Evolutionary conservation across 1,284 basidiomycete species (phyloP).

Genomic region (Cutaneotrichosporon sp.): DNA sequence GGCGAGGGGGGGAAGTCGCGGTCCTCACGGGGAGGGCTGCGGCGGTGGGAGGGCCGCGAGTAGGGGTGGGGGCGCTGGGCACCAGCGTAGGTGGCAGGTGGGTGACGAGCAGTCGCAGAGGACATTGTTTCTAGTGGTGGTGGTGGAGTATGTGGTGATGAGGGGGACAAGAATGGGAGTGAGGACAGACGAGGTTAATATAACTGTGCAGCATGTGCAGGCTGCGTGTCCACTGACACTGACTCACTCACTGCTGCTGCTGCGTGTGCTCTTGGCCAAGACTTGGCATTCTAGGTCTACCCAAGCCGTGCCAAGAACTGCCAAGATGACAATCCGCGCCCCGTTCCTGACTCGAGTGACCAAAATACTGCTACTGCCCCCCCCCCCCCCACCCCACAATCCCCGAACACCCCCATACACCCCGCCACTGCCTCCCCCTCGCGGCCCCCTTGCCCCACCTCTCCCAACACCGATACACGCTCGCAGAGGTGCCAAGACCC

Average conservation of each 20-base stretch:
- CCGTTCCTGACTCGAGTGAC: background rate
- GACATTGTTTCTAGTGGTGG: background rate
- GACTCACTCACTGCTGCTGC: too few species aligned
- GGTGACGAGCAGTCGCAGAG: background rate
- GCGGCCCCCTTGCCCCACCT: too few species aligned
- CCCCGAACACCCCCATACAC: too few species aligned
- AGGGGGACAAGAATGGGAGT: too few species aligned
- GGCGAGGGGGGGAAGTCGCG: slow-evolving; percentile 40
- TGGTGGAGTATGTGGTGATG: background rate
- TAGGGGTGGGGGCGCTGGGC: background rate
- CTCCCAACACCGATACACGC: too few species aligned
- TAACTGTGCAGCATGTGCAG: too few species aligned
- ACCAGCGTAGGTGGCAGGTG: background rate
- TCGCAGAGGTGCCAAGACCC: too few species aligned
- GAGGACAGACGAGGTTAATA: too few species aligned
- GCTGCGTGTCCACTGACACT: too few species aligned
- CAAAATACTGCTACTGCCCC: slow-evolving; percentile 1
- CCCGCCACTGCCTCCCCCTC: too few species aligned
- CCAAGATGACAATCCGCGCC: background rate
- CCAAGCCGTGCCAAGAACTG: background rate
- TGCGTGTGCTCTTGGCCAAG: background rate
- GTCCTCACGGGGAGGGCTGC: slow-evolving; percentile 12
- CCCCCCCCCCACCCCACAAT: background rate
- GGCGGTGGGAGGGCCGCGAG: background rate
- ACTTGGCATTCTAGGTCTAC: too few species aligned